These are phyloP conservation scores for Boletellus ananas DNA, from an alignment of 768 basidiomycete species.

Conservation along the genomic window DNA sequence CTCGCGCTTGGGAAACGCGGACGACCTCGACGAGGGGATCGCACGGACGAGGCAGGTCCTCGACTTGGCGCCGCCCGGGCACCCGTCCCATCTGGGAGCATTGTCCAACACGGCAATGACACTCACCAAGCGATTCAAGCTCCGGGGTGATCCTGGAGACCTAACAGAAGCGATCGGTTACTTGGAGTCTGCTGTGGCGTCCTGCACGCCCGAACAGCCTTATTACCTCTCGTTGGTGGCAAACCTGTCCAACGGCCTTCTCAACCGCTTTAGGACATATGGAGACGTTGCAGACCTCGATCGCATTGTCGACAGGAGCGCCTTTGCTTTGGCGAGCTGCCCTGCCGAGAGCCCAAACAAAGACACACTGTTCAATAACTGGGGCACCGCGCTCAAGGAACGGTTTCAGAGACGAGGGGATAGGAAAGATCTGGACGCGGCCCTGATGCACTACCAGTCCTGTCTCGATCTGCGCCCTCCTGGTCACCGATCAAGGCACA, in stretches of 20 bases:
- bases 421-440: constrained; percentile 16
- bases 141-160: constrained; percentile 19
- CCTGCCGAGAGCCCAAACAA: constrained; percentile 6
- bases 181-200: constrained; percentile 10
- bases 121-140: constrained; percentile 19
- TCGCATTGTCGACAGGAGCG: constrained; percentile 11
- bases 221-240: constrained; percentile 14
- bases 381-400: constrained; percentile 12
- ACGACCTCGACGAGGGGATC: constrained; percentile 28
- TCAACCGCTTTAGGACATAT: constrained; percentile 13
- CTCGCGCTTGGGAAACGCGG: constrained; percentile 13
- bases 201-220: constrained; percentile 9
- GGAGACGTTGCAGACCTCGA: constrained; percentile 21
- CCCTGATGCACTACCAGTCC: constrained; percentile 11
- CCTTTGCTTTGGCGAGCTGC: constrained; percentile 6
- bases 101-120: constrained; percentile 19
- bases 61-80: constrained; percentile 18
- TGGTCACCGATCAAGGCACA: constrained; percentile 12
- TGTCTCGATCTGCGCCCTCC: constrained; percentile 22
- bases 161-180: constrained; percentile 16
- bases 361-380: constrained; percentile 23
- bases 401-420: constrained; percentile 16
- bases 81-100: constrained; percentile 11
- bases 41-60: constrained; percentile 12
- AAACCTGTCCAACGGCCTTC: constrained; percentile 19